These are phyloP conservation scores for Tremella mesenterica DNA, from an alignment of 768 basidiomycete species.

Conservation along the genomic window DNA sequence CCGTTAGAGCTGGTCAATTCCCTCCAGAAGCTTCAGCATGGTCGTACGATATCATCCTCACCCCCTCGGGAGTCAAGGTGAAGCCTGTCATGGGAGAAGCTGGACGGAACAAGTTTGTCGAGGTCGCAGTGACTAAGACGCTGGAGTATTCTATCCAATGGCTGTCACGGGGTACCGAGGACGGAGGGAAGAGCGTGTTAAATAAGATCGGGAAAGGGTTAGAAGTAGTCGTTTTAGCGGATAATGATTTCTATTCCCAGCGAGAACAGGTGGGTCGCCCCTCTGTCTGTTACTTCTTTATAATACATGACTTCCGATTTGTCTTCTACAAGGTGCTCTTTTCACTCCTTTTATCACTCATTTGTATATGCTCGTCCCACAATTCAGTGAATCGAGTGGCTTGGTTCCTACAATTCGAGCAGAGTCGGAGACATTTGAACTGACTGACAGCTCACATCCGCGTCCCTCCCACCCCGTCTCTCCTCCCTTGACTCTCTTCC, in stretches of 20 bases:
- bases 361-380: too few relatives aligned
- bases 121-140: conserved; percentile 73
- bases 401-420: background rate
- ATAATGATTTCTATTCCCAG: conserved; percentile 98
- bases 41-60: conserved; percentile 54
- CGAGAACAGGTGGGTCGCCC: conserved; percentile 58
- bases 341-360: too few relatives aligned
- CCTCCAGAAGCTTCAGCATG: conserved; percentile 56
- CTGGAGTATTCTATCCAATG: conserved; percentile 52
- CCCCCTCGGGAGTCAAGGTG: background rate
- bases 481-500: conserved; percentile 60
- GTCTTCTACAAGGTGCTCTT: too few relatives aligned
- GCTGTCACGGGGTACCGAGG: background rate
- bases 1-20: conserved; percentile 87
- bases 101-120: conserved; percentile 74
- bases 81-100: background rate
- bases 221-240: conserved; percentile 74
- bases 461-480: conserved; percentile 57
- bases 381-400: too few relatives aligned
- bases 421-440: background rate
- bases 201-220: conserved; percentile 47
- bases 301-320: too few relatives aligned
- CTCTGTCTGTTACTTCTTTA: background rate
- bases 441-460: conserved; percentile 53
- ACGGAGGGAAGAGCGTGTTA: conserved; percentile 1